phyloP scores from a whole-genome alignment of 2,329 filamentous ascomycete species.

The Stachybotrys echinatus region DNA sequence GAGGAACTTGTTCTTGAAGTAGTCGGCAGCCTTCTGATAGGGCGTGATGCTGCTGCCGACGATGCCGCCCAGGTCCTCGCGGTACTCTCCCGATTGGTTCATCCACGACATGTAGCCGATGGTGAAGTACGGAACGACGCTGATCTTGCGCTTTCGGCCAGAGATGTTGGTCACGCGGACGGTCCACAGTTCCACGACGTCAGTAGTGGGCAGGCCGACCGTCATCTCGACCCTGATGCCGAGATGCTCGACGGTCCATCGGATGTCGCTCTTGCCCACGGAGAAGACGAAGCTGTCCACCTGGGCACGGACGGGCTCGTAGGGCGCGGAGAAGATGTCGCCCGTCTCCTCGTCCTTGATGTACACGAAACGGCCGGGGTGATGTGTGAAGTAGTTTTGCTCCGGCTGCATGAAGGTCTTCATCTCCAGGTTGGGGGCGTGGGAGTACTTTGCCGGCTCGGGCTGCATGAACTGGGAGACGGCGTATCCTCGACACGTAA shows the following conservation, averaged over 20 bases:
- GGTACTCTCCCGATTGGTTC: slow-evolving; percentile 52
- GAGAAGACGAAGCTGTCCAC: slow-evolving; percentile 47
- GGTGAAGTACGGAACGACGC: slow-evolving; percentile 52
- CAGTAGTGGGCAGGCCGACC: slow-evolving; percentile 44
- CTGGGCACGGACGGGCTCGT: slow-evolving; percentile 46
- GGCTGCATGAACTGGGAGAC: slow-evolving; percentile 57
- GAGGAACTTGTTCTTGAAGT: slow-evolving; percentile 50
- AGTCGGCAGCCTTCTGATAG: slow-evolving; percentile 52
- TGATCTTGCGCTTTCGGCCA: slow-evolving; percentile 36
- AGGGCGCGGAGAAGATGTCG: slow-evolving; percentile 48
- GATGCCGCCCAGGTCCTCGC: slow-evolving; percentile 40
- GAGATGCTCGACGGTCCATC: slow-evolving; percentile 46
- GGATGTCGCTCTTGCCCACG: slow-evolving; percentile 47
- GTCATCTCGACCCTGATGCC: slow-evolving; percentile 48
- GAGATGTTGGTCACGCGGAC: slow-evolving; percentile 46
- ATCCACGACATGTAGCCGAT: slow-evolving; percentile 60
- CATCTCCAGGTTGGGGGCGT: slow-evolving; percentile 52
- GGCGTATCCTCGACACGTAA: slow-evolving; percentile 53
- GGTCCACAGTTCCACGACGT: slow-evolving; percentile 52
- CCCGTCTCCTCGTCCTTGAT: slow-evolving; percentile 49
- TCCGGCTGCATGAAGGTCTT: slow-evolving; percentile 58
- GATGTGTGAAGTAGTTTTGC: slow-evolving; percentile 53
- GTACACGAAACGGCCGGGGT: slow-evolving; percentile 55
- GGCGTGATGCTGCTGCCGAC: slow-evolving; percentile 49
- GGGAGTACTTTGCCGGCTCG: slow-evolving; percentile 54